Percentiles rank a stretch among this genome's conserved stretches.
phyloP scores from a whole-genome alignment of 495 filamentous ascomycete genomes.

The Aspergillus saccharolyticus region DNA sequence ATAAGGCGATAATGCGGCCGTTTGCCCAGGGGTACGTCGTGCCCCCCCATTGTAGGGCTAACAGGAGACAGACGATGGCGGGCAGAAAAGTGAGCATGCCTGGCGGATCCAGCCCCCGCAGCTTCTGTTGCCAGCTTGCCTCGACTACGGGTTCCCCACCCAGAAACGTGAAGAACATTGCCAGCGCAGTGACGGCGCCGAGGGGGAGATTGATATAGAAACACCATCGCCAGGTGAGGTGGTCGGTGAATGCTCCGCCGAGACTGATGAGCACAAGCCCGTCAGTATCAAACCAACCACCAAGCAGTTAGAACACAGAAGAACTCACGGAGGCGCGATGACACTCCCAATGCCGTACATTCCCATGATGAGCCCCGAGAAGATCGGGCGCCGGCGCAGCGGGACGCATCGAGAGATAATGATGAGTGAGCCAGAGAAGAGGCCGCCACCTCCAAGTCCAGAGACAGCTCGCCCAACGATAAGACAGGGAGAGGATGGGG shows the following conservation, averaged over 20 bases:
- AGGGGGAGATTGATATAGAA: conserved; percentile 57
- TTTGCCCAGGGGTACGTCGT: conserved; percentile 48
- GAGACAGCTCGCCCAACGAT: too few species aligned
- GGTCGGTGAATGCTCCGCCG: conserved; percentile 46
- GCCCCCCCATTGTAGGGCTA: conserved; percentile 60
- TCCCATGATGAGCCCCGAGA: conserved; percentile 43
- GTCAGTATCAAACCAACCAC: conserved; percentile 12
- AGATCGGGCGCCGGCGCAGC: conserved; percentile 42
- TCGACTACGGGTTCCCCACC: neutral
- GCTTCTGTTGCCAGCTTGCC: neutral
- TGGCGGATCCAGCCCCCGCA: conserved; percentile 34
- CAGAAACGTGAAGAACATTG: conserved; percentile 29
- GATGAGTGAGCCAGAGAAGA: too few species aligned
- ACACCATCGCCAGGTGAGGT: conserved; percentile 51
- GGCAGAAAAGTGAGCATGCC: conserved; percentile 49
- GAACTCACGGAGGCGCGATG: conserved; percentile 44
- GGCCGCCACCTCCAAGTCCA: too few species aligned
- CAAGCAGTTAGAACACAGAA: conserved; percentile 14
- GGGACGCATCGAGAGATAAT: neutral
- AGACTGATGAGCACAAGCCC: too few species aligned
- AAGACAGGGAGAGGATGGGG: too few species aligned
- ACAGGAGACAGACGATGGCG: conserved; percentile 47
- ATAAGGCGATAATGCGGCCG: conserved; percentile 48
- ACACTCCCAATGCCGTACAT: conserved; percentile 41
- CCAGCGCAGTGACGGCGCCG: conserved; percentile 45